Conservation (phyloP, 2,329 filamentous ascomycete species). For the Xylariaceae sp. region DNA sequence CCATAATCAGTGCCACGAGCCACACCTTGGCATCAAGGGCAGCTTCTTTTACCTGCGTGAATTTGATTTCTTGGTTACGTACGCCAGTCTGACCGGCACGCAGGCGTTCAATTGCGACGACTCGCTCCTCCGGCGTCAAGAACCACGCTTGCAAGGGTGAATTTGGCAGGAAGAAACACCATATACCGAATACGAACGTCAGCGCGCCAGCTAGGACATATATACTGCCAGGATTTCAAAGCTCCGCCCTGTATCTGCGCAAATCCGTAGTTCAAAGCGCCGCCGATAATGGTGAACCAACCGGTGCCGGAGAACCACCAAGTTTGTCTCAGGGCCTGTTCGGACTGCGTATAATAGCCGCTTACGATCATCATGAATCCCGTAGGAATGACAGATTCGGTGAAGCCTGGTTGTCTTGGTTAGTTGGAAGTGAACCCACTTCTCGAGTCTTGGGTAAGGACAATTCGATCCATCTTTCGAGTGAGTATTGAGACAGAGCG, state of each 20-base stretch:
- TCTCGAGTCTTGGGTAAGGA: too few species aligned
- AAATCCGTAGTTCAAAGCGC: constrained; percentile 65
- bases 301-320: constrained; percentile 65
- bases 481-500: neutral
- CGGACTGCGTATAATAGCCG: constrained; percentile 62
- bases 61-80: constrained; percentile 59
- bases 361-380: constrained; percentile 64
- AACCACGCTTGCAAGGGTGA: constrained; percentile 70
- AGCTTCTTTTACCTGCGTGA: constrained; percentile 56
- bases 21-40: constrained; percentile 60
- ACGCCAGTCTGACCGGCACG: constrained; percentile 62
- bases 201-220: constrained; percentile 63
- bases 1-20: constrained; percentile 66
- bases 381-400: constrained; percentile 64
- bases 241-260: constrained; percentile 56
- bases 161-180: constrained; percentile 64
- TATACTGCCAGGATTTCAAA: constrained; percentile 66
- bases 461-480: too few species aligned
- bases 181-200: constrained; percentile 62
- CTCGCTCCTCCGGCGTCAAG: constrained; percentile 57
- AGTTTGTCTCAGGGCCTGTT: constrained; percentile 63
- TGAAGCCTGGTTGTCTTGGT: constrained; percentile 38
- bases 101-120: constrained; percentile 63
- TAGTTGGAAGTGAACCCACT: neutral
- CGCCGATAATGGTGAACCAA: constrained; percentile 61